These are phyloP conservation scores for Phytophthora pisi DNA, from an alignment of 352 stramenopile species.

Conservation along the genomic window DNA sequence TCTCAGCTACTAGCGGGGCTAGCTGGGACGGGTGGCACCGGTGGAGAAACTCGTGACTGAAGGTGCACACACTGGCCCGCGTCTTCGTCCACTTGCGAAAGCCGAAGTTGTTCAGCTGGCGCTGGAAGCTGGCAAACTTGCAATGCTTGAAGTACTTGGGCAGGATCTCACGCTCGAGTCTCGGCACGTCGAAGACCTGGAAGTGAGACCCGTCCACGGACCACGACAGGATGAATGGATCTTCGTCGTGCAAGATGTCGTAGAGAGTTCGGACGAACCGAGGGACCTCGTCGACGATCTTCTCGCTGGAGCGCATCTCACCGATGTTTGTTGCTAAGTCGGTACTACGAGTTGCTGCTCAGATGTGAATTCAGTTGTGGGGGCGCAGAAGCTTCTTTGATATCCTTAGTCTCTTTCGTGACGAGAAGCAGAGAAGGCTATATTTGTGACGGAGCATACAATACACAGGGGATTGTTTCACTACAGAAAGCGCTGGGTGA, in stretches of 20 bases:
- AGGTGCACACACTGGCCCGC: constrained; percentile 64
- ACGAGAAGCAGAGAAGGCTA: not conserved
- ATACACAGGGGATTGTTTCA: not conserved
- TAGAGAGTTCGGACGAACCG: constrained; percentile 79
- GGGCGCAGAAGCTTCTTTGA: not conserved
- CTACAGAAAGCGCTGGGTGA: not conserved
- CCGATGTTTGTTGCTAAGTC: not conserved
- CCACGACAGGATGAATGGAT: constrained; percentile 66
- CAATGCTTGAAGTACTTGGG: constrained; percentile 92
- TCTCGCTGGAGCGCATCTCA: constrained; percentile 20
- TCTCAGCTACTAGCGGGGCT: constrained; percentile 16
- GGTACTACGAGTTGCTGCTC: not conserved
- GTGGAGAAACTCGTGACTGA: constrained; percentile 69
- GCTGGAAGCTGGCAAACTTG: constrained; percentile 91
- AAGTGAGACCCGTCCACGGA: constrained; percentile 67
- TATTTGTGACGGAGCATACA: not conserved
- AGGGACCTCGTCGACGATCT: constrained; percentile 47
- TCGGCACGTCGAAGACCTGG: constrained; percentile 63
- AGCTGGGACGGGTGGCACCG: constrained; percentile 44
- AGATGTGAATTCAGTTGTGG: constrained; percentile 21
- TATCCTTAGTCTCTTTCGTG: not conserved
- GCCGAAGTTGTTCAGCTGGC: constrained; percentile 92
- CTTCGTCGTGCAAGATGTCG: constrained; percentile 70
- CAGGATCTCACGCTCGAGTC: constrained; percentile 86
- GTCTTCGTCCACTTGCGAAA: constrained; percentile 88